Percentiles rank a stretch among this genome's conserved stretches.
These are phyloP conservation scores for Colletotrichum musae DNA, from an alignment of 2,329 filamentous ascomycete species.

Conservation along the genomic window DNA sequence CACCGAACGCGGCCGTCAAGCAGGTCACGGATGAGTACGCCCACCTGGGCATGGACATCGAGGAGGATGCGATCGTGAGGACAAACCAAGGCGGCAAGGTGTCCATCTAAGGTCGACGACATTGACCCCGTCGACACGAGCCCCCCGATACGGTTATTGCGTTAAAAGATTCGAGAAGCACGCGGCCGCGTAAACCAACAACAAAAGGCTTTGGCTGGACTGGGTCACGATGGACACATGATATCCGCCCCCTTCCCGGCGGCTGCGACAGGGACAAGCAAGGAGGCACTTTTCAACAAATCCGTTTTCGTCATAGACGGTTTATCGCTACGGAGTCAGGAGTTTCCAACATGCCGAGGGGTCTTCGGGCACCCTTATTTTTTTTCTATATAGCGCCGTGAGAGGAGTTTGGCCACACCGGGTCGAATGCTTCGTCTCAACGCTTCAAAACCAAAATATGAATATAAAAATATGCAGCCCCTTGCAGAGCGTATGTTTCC, in stretches of 20 bases:
- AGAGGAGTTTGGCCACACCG: conserved; percentile 1
- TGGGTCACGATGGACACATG: conserved; percentile 34
- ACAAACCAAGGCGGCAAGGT: background rate
- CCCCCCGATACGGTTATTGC: conserved; percentile 10
- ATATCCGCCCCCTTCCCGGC: conserved; percentile 37
- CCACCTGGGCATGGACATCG: conserved; percentile 67
- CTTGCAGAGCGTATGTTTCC: background rate
- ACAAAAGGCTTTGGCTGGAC: conserved; percentile 39
- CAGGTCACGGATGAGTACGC: conserved; percentile 71
- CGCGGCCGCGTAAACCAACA: conserved; percentile 4
- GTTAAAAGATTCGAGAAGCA: background rate
- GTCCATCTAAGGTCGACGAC: conserved; percentile 1
- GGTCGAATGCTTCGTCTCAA: background rate
- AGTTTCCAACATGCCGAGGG: conserved; percentile 23
- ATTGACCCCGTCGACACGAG: background rate
- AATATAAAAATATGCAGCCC: conserved; percentile 3
- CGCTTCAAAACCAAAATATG: conserved; percentile 16
- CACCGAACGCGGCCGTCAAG: conserved; percentile 78
- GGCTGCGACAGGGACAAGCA: conserved; percentile 34
- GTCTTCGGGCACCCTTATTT: conserved; percentile 4
- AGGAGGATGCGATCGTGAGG: conserved; percentile 80
- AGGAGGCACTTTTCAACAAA: conserved; percentile 25
- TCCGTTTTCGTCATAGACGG: conserved; percentile 34
- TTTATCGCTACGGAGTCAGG: conserved; percentile 37
- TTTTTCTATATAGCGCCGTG: conserved; percentile 1